Conservation (phyloP, 2,329 filamentous ascomycete species). For the Domatiomyces catenatus region DNA sequence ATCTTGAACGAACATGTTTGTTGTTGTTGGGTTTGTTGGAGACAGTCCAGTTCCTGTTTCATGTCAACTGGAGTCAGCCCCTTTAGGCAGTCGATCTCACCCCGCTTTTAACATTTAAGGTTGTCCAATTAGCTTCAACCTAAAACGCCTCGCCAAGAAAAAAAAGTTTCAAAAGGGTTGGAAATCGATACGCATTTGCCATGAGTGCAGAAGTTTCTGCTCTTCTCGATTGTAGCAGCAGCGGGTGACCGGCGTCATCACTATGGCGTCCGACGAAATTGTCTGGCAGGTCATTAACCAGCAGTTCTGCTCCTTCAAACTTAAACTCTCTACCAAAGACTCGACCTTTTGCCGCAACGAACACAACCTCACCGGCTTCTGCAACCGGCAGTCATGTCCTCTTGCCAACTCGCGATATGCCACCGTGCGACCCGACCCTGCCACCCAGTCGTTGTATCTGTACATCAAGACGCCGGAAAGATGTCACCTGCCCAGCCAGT, state of each 20-base stretch:
- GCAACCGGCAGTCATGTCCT: conserved; percentile 76
- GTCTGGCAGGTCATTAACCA: conserved; percentile 96
- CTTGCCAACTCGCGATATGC: conserved; percentile 87
- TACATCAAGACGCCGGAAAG: conserved; percentile 96
- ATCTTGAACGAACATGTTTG: too few relatives aligned
- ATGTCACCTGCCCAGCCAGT: conserved; percentile 70
- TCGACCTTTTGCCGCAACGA: conserved; percentile 94
- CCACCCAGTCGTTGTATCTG: conserved; percentile 72
- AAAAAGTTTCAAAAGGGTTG: neutral
- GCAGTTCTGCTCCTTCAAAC: conserved; percentile 86
- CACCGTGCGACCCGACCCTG: conserved; percentile 68
- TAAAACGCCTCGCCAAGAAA: neutral
- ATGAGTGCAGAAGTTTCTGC: neutral
- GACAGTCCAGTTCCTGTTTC: too few relatives aligned
- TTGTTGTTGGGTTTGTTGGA: too few relatives aligned
- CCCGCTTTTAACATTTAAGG: too few relatives aligned
- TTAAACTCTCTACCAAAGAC: conserved; percentile 74
- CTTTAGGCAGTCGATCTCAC: too few relatives aligned
- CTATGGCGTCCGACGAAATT: conserved; percentile 86
- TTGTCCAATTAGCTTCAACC: too few relatives aligned
- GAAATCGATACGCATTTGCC: too few relatives aligned
- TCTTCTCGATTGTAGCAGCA: neutral
- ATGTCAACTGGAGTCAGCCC: too few relatives aligned
- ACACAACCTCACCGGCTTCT: conserved; percentile 71
- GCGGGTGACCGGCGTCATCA: neutral